Percentiles rank a stretch among this genome's conserved stretches.
Conservation (phyloP, 139 green algal species). For the Trebouxia sp. region DNA sequence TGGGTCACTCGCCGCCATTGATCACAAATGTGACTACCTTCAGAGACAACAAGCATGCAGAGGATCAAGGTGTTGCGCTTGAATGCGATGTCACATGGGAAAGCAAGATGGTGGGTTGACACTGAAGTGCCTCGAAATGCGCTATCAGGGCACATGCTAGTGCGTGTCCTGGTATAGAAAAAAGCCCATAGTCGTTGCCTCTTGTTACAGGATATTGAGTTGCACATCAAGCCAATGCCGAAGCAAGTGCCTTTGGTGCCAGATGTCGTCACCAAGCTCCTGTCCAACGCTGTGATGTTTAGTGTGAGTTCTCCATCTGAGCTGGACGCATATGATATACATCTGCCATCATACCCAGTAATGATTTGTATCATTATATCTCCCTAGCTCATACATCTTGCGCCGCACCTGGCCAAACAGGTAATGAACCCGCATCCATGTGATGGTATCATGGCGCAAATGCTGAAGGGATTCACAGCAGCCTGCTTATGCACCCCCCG, state of each 20-base stretch:
- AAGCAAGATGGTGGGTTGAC: conserved; percentile 16
- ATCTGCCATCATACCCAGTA: no score
- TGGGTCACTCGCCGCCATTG: conserved; percentile 1
- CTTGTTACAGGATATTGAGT: conserved; percentile 9
- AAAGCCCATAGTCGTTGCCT: background rate
- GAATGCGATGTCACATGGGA: conserved; percentile 24
- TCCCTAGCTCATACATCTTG: no score
- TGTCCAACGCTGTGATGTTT: conserved; percentile 11
- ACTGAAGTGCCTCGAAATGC: background rate
- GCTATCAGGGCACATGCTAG: background rate
- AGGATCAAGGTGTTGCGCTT: background rate
- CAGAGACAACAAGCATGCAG: conserved; percentile 7
- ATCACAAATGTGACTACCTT: conserved; percentile 16
- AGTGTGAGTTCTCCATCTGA: background rate
- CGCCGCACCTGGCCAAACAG: no score
- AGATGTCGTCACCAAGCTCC: background rate
- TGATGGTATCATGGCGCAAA: no score
- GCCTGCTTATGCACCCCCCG: no score
- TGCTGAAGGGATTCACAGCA: no score
- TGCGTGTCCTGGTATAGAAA: background rate
- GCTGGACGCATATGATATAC: no score
- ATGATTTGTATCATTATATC: no score
- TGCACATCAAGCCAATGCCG: conserved; percentile 28
- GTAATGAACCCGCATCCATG: no score
- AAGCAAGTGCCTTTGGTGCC: conserved; percentile 9